These are phyloP conservation scores for Datisca glomerata DNA, from an alignment of 306 rosid species.

Conservation along the genomic window DNA sequence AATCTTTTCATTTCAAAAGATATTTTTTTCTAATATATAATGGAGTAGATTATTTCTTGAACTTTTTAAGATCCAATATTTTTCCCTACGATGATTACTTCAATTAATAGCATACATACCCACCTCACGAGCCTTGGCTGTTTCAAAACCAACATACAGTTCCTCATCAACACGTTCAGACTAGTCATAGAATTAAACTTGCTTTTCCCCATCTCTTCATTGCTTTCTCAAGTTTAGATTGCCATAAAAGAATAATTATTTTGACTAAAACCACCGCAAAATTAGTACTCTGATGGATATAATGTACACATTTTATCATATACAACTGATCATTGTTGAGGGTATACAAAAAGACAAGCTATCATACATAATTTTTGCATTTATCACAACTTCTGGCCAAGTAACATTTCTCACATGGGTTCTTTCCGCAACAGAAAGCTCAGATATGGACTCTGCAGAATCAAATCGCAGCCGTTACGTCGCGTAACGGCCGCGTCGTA, in stretches of 20 bases:
- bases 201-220: conserved; percentile 84
- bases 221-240: conserved; percentile 17
- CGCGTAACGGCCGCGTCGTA: too few relatives aligned
- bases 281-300: too few relatives aligned
- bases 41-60: too few relatives aligned
- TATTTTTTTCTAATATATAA: too few relatives aligned
- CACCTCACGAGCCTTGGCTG: conserved; percentile 88
- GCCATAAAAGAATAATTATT: not conserved
- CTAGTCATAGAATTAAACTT: conserved; percentile 93
- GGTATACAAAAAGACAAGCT: not conserved
- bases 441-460: conserved; percentile 80
- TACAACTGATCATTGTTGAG: not conserved
- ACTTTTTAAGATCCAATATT: too few relatives aligned
- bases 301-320: not conserved
- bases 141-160: conserved; percentile 78
- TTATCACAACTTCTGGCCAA: not conserved
- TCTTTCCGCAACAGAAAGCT: conserved; percentile 59
- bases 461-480: too few relatives aligned
- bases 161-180: conserved; percentile 69
- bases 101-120: too few relatives aligned
- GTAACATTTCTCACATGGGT: not conserved
- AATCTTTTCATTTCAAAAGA: too few relatives aligned
- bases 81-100: too few relatives aligned
- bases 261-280: not conserved
- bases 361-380: not conserved